Evolutionary conservation across 2,329 filamentous ascomycete species (phyloP), one percentile per base, ranked within the genome.

Genomic region (Ceratocystis albifundus): DNA sequence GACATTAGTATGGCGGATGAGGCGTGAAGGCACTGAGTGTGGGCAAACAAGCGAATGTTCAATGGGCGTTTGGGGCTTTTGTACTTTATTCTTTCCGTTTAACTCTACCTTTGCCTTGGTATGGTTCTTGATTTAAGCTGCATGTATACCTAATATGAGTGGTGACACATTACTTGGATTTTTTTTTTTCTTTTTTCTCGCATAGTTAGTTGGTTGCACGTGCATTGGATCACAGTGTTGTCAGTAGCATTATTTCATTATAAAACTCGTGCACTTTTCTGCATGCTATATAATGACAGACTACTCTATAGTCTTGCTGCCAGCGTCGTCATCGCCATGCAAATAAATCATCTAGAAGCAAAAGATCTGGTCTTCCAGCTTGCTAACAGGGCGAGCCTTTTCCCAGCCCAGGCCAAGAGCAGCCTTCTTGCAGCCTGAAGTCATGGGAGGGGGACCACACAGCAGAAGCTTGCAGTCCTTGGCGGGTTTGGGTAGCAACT

Each of bases 281-380:
- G 46, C 44, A 17, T 53, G 36, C 36, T 53, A 20, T 25, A 22
- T n/a, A 53, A 25, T 6, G 48, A 20, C 22, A 8, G 32, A 22
- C 59, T 20, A 41, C 30, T 62, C 28, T 22, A 45, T 45, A n/a
- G 15, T 5, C 17, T n/a, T 3, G 55, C 28, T n/a, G 20, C 17
- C 5, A 59, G 8, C 28, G n/a, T n/a, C 3, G 55, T 12, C 17
- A 59, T 15, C 5, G 32, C n/a, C 55, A 36, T 59, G 30, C 20
- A 45, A 30, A 25, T 28, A 17, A 6, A 17, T 55, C 10, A 10
- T 66, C 74, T 77, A 79, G 79, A 99, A 99, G 74, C 90, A 91
- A 80, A 99, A 99, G 71, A 99, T 90, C 78, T 97, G 94, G 76
- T 99, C 94, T 75, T 93, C 89, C 65, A 97, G 86, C 84, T 97